These are phyloP conservation scores for Diaporthe sp. DNA, from an alignment of 2,329 filamentous ascomycete species.

Conservation along the genomic window DNA sequence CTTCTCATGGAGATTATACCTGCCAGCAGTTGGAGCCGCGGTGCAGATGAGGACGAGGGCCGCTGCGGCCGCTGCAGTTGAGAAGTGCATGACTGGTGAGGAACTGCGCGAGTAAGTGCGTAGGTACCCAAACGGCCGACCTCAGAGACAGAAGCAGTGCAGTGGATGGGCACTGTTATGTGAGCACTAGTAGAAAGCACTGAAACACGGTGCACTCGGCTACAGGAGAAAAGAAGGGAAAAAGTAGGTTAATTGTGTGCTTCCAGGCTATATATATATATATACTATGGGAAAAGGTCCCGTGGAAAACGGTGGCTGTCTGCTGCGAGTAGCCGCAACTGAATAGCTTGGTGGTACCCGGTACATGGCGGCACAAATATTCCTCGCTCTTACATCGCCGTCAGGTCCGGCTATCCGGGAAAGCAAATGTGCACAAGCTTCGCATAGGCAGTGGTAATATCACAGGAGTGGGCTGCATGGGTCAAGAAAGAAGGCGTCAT, in stretches of 20 bases:
- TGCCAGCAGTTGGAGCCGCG: constrained; percentile 31
- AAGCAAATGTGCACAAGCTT: background rate
- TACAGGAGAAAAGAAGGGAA: background rate
- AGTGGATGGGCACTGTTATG: background rate
- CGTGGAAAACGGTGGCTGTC: background rate
- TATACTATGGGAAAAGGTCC: background rate
- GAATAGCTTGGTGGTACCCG: background rate
- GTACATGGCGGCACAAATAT: background rate
- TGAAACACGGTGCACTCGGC: background rate
- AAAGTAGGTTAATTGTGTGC: background rate
- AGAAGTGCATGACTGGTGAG: constrained; percentile 29
- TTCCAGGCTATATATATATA: background rate
- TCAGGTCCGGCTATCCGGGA: background rate
- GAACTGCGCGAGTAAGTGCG: background rate
- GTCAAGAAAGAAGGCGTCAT: background rate
- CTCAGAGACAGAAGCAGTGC: background rate
- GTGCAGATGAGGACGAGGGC: constrained; percentile 27
- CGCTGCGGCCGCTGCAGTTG: constrained; percentile 25
- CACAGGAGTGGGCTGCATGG: constrained; percentile 16
- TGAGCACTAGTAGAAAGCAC: background rate
- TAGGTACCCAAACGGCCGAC: background rate
- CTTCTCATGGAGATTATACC: constrained; percentile 39
- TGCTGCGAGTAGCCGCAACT: background rate
- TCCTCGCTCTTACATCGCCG: background rate
- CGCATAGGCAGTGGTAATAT: background rate